These are phyloP conservation scores for Neopestalotiopsis sp. DNA, from an alignment of 2,329 filamentous ascomycete genomes.

Conservation along the genomic window DNA sequence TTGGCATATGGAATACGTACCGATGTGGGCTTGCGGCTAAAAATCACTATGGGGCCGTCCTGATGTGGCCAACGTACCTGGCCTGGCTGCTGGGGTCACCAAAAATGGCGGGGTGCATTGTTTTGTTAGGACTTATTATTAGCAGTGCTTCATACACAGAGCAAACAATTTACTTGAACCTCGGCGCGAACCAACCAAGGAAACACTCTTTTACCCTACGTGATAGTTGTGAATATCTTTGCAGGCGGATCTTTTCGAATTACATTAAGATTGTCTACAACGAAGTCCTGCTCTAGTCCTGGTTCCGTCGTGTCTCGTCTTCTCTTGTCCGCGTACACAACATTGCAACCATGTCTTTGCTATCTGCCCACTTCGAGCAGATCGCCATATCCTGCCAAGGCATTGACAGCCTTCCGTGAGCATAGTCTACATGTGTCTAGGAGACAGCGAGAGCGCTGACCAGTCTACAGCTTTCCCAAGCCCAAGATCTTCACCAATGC, in stretches of 20 bases:
- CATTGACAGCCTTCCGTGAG: conserved; percentile 76
- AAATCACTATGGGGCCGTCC: background rate
- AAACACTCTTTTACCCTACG: background rate
- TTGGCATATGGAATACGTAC: no score
- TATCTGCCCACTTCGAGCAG: conserved; percentile 76
- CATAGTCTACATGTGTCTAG: conserved; percentile 8
- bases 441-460: conserved; percentile 12
- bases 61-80: background rate
- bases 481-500: conserved; percentile 98
- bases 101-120: background rate
- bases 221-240: no score
- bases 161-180: background rate
- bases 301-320: background rate
- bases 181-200: background rate
- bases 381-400: conserved; percentile 77
- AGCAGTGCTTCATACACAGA: background rate
- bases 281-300: no score
- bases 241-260: no score
- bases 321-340: background rate
- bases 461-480: conserved; percentile 71
- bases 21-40: background rate
- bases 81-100: background rate
- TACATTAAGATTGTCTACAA: no score
- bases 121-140: background rate
- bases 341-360: conserved; percentile 63